Evolutionary conservation across 176 grass and related monocot species (phyloP), one percentile per base, ranked within the genome.

Genomic region (Carex scoparia): DNA sequence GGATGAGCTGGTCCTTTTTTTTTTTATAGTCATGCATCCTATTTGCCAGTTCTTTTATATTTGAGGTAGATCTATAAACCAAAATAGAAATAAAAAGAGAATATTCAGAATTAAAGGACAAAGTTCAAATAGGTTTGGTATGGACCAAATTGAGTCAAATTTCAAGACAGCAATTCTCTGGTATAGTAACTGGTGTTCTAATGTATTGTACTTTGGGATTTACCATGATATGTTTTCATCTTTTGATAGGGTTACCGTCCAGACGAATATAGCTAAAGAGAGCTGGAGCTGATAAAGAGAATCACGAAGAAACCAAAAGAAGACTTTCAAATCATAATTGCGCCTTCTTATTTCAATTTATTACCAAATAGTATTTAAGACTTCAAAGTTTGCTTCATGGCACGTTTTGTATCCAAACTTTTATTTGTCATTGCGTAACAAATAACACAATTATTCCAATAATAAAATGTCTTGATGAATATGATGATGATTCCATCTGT

Each of bases 161-260:
- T 79, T 79, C 30, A 13, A 79, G 74, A 33, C 18, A 72, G 14
- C 35, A 57, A 56, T n/a, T 37, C 0, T 75, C 53, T 46, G 35
- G 32, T 75, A 54, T 16, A 75, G 71, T 51, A 48, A 48, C 10
- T 48, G 8, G 2, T 75, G 19, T 28, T 48, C 10, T 53, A 54
- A 14, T 75, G 48, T 75, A 27, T 53, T 35, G 27, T 57, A 33
- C 5, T 78, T 78, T 35, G 48, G 49, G 4, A 77, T 56, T 77
- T 56, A 77, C 19, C 30, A 19, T 53, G 51, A 56, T 5, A 32
- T 77, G 81, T 86, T 86, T 60, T 63, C 18, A 60, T 58, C 10
- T 55, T 79, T 88, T 51, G 86, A 77, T 84, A 98, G 91, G 87
- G 86, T 79, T 81, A 60, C 79, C 59, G 56, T 72, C 65, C 81